These are phyloP conservation scores for Moelleriella libera DNA, from an alignment of 2,329 filamentous ascomycete species.

Conservation along the genomic window DNA sequence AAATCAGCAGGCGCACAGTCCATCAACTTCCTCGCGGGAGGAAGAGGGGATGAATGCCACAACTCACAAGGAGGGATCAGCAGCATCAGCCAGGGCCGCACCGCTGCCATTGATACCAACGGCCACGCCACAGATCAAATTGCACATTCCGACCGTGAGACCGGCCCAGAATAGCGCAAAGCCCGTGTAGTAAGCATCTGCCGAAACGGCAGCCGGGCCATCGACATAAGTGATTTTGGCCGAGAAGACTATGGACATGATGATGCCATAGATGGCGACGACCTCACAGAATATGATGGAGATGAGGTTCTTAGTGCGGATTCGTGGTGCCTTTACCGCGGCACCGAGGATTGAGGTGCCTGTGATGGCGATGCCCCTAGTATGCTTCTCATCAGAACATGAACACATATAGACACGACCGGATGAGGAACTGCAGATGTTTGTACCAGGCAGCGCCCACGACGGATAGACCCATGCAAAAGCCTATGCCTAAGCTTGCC, in stretches of 20 bases:
- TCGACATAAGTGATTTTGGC: constrained; percentile 37
- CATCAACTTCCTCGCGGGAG: too few relatives aligned
- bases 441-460: not conserved
- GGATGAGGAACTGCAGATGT: not conserved
- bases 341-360: constrained; percentile 56
- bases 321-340: too few relatives aligned
- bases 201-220: constrained; percentile 53
- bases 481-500: constrained; percentile 9
- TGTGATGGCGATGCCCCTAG: constrained; percentile 95
- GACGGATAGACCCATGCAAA: not conserved
- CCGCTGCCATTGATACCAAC: constrained; percentile 97
- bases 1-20: too few relatives aligned
- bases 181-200: constrained; percentile 80
- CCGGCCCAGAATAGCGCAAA: constrained; percentile 89
- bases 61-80: constrained; percentile 73
- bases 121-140: constrained; percentile 86
- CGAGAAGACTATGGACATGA: constrained; percentile 98
- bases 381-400: constrained; percentile 55
- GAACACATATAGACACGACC: constrained; percentile 37
- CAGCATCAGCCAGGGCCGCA: constrained; percentile 82
- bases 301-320: constrained; percentile 30
- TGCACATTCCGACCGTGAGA: constrained; percentile 87
- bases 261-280: constrained; percentile 98
- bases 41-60: not conserved
- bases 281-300: constrained; percentile 99